Conservation (phyloP, 164 flowering plant species). For the Aristolochia fimbriata region DNA sequence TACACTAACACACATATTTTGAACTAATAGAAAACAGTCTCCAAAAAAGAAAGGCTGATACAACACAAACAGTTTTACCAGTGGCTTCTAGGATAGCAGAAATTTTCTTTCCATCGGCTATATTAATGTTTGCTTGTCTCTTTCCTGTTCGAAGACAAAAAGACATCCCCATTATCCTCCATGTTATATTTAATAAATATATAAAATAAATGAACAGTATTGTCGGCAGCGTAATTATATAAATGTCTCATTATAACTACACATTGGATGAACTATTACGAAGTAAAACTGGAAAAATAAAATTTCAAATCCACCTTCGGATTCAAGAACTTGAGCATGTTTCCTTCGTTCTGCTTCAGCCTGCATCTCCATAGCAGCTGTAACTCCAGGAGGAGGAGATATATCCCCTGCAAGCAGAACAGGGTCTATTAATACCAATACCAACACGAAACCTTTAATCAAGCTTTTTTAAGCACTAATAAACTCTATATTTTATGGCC, state of each 20-base stretch:
- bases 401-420: conserved; percentile 59
- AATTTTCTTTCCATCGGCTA: conserved; percentile 62
- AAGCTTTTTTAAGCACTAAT: too few relatives aligned
- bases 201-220: too few relatives aligned
- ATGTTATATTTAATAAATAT: background rate
- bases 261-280: background rate
- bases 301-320: conserved; percentile 46
- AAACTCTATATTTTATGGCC: too few relatives aligned
- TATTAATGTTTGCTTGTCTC: conserved; percentile 74
- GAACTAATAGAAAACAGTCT: too few relatives aligned
- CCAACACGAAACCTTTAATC: too few relatives aligned
- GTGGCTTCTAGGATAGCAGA: conserved; percentile 42
- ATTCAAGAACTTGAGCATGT: conserved; percentile 86
- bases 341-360: conserved; percentile 96
- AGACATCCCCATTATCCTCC: background rate
- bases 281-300: background rate
- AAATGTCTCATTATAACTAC: too few relatives aligned
- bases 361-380: conserved; percentile 96
- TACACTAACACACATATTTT: background rate
- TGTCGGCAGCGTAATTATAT: too few relatives aligned
- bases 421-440: too few relatives aligned
- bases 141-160: conserved; percentile 44
- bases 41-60: too few relatives aligned
- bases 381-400: conserved; percentile 78
- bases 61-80: conserved; percentile 18